Percentiles rank a stretch among this genome's conserved stretches.
Evolutionary conservation across 345 rosid species (phyloP).

Genomic region (Euphorbia tirucalli): DNA sequence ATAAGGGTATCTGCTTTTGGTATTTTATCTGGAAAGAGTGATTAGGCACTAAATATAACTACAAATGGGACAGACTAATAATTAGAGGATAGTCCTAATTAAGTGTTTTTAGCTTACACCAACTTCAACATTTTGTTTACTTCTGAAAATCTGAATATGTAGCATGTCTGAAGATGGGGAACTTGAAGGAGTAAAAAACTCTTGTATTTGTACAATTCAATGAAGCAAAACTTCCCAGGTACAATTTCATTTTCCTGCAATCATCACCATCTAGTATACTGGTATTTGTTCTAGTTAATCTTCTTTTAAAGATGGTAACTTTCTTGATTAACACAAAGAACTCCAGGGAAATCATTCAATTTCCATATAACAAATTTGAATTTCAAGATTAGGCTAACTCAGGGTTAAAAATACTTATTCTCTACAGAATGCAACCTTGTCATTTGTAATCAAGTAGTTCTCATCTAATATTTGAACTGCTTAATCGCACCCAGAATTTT

Average conservation of each 20-base stretch:
- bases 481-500: no score
- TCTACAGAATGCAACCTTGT: background rate
- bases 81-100: background rate
- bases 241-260: background rate
- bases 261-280: background rate
- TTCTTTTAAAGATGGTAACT: no score
- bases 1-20: no score
- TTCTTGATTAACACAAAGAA: no score
- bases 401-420: no score
- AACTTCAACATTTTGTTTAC: background rate
- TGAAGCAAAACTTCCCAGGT: constrained; percentile 32
- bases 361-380: no score
- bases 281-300: background rate
- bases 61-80: no score
- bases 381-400: no score
- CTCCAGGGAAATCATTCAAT: no score
- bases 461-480: background rate
- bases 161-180: constrained; percentile 66
- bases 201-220: constrained; percentile 65
- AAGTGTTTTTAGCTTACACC: no score
- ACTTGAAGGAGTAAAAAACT: constrained; percentile 46
- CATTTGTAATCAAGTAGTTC: background rate
- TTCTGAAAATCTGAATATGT: background rate
- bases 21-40: background rate
- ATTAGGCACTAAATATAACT: background rate